phyloP scores from a whole-genome alignment of 305 asterid genomes.

The Fraxinus nigra region DNA sequence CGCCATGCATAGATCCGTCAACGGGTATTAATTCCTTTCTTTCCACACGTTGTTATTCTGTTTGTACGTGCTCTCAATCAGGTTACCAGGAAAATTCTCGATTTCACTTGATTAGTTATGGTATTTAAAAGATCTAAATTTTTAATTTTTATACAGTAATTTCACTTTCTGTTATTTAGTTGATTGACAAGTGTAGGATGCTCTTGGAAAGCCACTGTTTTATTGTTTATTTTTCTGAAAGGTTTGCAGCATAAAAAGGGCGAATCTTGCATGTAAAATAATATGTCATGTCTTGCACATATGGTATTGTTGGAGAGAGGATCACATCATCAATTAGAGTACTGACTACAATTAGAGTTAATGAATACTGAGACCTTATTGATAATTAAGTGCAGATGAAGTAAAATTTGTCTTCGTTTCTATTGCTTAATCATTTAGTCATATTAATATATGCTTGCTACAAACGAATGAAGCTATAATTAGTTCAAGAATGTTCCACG shows the following conservation, averaged over 20 bases:
- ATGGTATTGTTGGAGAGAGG: background rate
- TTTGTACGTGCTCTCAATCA: background rate
- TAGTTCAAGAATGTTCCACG: background rate
- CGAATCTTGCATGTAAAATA: background rate
- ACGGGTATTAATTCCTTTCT: slow-evolving; percentile 41
- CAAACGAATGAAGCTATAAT: background rate
- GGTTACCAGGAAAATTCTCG: background rate
- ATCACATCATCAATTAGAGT: background rate
- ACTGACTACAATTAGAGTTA: background rate
- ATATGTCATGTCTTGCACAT: background rate
- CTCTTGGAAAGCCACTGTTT: background rate
- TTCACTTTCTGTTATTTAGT: background rate
- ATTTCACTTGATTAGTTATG: background rate
- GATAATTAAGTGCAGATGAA: background rate
- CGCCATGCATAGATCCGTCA: slow-evolving; percentile 64
- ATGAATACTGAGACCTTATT: background rate
- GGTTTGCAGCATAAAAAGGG: background rate
- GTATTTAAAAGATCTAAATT: background rate
- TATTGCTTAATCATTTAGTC: background rate
- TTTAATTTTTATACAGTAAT: background rate
- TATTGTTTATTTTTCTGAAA: background rate
- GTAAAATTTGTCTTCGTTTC: background rate
- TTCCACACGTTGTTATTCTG: background rate
- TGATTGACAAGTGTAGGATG: background rate
- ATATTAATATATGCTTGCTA: background rate